A percentile compares a stretch with the other conserved stretches of the same genome.
These are phyloP conservation scores for Mortierella sp. DNA, from an alignment of 371 early-diverging fungal species.

Conservation along the genomic window DNA sequence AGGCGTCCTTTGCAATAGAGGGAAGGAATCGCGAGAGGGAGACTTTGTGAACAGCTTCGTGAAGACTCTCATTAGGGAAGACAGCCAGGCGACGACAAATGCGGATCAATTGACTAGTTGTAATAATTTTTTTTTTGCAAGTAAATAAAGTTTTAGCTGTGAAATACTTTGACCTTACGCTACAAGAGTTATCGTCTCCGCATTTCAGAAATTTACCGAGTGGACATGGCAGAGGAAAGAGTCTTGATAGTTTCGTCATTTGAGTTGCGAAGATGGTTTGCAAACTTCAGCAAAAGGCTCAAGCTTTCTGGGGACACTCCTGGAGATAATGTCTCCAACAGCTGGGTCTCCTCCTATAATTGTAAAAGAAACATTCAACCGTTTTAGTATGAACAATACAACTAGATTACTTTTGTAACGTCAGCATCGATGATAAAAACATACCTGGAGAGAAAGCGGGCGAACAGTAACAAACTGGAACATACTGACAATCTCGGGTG, in stretches of 20 bases:
- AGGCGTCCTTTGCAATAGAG: constrained; percentile 71
- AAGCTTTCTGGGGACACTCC: constrained; percentile 70
- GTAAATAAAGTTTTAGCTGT: no score
- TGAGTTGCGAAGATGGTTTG: constrained; percentile 73
- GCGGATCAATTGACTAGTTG: constrained; percentile 76
- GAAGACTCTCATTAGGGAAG: constrained; percentile 77
- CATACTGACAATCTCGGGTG: constrained; percentile 79
- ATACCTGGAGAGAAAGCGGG: constrained; percentile 62
- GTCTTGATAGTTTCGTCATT: constrained; percentile 76
- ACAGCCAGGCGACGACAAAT: constrained; percentile 79
- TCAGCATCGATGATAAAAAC: not conserved
- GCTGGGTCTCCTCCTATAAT: constrained; percentile 69
- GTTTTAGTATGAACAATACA: constrained; percentile 12
- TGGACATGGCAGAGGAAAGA: constrained; percentile 75
- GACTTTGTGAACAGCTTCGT: constrained; percentile 79
- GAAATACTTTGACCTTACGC: no score
- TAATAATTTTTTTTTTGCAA: no score
- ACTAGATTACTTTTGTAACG: not conserved
- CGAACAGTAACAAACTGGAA: constrained; percentile 82
- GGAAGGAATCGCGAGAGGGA: constrained; percentile 85
- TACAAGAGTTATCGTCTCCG: not conserved
- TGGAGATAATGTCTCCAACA: constrained; percentile 72
- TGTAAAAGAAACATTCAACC: not conserved
- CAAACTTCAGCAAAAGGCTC: constrained; percentile 70
- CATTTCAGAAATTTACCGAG: constrained; percentile 58